Percentiles rank a stretch among this genome's conserved stretches.
Conservation (phyloP, 2,329 filamentous ascomycete genomes). For the Sporothrix pseudoabietina region DNA sequence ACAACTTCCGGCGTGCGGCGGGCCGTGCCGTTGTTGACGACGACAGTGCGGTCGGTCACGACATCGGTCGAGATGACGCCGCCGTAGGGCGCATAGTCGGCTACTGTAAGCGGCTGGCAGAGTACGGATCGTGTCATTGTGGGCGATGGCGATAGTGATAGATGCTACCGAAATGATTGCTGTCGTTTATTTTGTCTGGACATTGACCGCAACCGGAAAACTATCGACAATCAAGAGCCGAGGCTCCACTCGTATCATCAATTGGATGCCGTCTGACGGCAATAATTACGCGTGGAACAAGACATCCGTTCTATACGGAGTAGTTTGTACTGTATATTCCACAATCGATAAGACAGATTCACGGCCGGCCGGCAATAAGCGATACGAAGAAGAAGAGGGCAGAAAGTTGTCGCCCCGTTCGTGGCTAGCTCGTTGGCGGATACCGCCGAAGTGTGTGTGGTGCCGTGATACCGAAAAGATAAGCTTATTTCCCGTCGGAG, state of each 20-base stretch:
- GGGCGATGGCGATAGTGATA: background rate
- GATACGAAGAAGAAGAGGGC: background rate
- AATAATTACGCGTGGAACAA: background rate
- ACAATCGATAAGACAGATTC: background rate
- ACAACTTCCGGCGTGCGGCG: constrained; percentile 29
- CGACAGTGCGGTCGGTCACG: constrained; percentile 24
- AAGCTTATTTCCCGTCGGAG: background rate
- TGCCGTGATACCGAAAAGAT: background rate
- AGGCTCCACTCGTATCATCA: background rate
- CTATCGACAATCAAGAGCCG: background rate
- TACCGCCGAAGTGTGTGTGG: background rate
- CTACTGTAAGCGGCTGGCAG: constrained; percentile 19
- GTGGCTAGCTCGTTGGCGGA: background rate
- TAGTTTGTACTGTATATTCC: background rate
- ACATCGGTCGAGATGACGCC: constrained; percentile 29
- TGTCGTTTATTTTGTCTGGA: background rate
- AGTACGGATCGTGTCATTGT: constrained; percentile 23
- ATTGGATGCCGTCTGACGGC: background rate
- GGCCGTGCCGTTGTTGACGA: constrained; percentile 24
- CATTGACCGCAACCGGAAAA: background rate
- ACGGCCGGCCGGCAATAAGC: background rate
- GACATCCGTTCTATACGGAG: background rate
- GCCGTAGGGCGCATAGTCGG: constrained; percentile 20
- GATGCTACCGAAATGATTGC: background rate
- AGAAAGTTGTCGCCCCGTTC: background rate